phyloP scores from a whole-genome alignment of 208 protist species.

The Trypanosoma platydactyli region DNA sequence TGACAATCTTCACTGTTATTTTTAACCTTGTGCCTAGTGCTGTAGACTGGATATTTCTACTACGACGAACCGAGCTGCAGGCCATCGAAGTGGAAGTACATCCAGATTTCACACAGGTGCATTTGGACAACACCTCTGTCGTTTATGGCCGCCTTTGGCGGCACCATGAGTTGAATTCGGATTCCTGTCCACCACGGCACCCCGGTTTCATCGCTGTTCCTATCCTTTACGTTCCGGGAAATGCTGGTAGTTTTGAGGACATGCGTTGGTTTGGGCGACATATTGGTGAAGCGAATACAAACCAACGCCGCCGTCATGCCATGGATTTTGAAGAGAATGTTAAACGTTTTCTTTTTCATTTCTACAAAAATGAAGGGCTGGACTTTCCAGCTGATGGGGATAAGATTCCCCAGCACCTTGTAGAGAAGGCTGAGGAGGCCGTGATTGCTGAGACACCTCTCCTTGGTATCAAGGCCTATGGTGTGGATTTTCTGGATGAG shows the following conservation, averaged over 20 bases:
- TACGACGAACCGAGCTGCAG: conserved; percentile 47
- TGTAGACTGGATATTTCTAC: conserved; percentile 50
- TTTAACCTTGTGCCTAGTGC: conserved; percentile 34
- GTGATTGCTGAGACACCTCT: conserved; percentile 46
- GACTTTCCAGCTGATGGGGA: conserved; percentile 34
- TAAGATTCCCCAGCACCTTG: conserved; percentile 33
- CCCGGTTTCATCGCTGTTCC: conserved; percentile 45
- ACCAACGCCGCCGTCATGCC: conserved; percentile 33
- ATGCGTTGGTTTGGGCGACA: conserved; percentile 70
- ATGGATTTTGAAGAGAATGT: conserved; percentile 44
- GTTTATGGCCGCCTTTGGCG: conserved; percentile 61
- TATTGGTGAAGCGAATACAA: conserved; percentile 59
- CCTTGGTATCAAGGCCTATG: conserved; percentile 60
- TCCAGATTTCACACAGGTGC: conserved; percentile 43
- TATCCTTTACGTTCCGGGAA: conserved; percentile 77
- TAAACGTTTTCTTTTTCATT: conserved; percentile 27
- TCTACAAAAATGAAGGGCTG: conserved; percentile 16
- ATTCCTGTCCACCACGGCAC: conserved; percentile 31
- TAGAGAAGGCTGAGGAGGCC: conserved; percentile 44
- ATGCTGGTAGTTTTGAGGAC: conserved; percentile 76
- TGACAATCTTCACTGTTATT: conserved; percentile 29
- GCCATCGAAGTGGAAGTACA: conserved; percentile 55
- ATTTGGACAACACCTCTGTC: conserved; percentile 36
- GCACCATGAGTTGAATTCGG: conserved; percentile 63
- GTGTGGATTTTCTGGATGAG: conserved; percentile 71